Evolutionary conservation across 306 rosid species (phyloP).

Genomic region (Fragaria ananassa): DNA sequence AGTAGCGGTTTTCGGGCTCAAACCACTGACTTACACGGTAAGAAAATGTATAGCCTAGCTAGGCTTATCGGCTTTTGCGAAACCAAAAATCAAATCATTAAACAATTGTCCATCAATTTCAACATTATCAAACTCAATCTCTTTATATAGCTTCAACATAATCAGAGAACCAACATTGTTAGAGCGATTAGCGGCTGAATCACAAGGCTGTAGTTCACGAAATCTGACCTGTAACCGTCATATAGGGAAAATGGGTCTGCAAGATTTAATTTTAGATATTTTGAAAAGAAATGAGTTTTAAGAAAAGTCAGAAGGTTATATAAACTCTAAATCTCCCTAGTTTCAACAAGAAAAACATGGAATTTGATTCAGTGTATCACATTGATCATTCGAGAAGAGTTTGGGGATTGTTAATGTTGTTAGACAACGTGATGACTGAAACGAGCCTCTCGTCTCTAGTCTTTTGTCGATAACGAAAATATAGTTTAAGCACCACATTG

Average conservation of each 20-base stretch:
- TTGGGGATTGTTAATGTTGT: too few species aligned
- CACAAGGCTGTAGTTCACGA: conserved; percentile 69
- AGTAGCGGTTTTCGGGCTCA: conserved; percentile 64
- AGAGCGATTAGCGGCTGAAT: conserved; percentile 74
- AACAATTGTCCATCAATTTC: conserved; percentile 73
- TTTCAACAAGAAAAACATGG: too few species aligned
- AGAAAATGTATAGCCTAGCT: conserved; percentile 62
- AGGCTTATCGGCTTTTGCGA: conserved; percentile 72
- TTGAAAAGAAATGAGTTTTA: too few species aligned
- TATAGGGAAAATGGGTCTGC: not conserved
- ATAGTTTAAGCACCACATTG: rapidly evolving
- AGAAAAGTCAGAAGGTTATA: too few species aligned
- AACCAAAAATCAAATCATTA: conserved; percentile 73
- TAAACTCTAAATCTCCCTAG: too few species aligned
- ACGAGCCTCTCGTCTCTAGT: not conserved
- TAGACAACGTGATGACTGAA: too few species aligned
- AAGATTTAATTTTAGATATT: too few species aligned
- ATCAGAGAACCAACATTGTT: conserved; percentile 62
- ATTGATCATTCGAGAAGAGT: too few species aligned
- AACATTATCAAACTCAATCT: conserved; percentile 65
- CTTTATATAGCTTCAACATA: conserved; percentile 66
- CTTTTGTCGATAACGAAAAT: too few species aligned
- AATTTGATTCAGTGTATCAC: too few species aligned
- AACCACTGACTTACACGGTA: conserved; percentile 62
- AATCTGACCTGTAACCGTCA: conserved; percentile 76